Percentiles rank a stretch among this genome's conserved stretches.
These are phyloP conservation scores for Boeremia lycopersici DNA, from an alignment of 2,329 filamentous ascomycete genomes.

Conservation along the genomic window DNA sequence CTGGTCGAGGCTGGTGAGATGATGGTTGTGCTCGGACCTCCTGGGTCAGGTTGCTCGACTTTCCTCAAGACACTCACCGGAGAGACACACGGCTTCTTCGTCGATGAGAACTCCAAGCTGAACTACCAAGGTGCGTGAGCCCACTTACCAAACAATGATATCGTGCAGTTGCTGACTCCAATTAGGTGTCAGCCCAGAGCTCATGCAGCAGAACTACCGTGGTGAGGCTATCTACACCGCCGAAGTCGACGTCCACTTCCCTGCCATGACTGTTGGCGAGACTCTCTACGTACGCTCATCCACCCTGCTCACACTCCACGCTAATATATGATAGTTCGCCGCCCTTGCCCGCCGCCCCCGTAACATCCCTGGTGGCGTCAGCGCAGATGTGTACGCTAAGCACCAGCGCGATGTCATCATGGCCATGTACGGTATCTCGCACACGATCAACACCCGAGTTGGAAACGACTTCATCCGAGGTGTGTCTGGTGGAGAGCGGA, in stretches of 20 bases:
- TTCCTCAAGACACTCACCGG: conserved; percentile 84
- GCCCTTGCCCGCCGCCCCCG: conserved; percentile 71
- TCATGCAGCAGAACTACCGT: conserved; percentile 79
- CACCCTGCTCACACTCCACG: too few relatives aligned
- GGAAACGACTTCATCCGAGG: conserved; percentile 78
- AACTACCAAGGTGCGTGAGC: conserved; percentile 73
- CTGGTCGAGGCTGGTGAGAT: conserved; percentile 74
- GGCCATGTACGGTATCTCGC: conserved; percentile 69
- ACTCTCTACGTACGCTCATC: conserved; percentile 61
- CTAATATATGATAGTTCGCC: conserved; percentile 59
- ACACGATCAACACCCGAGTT: conserved; percentile 74
- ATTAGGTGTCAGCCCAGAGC: conserved; percentile 66
- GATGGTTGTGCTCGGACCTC: conserved; percentile 75
- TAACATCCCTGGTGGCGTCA: conserved; percentile 64
- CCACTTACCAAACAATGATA: too few relatives aligned
- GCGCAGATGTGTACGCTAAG: conserved; percentile 60
- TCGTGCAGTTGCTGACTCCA: conserved; percentile 15
- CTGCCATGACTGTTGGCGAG: conserved; percentile 76
- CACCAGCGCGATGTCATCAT: conserved; percentile 74
- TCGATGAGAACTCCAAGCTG: conserved; percentile 73
- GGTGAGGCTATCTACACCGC: conserved; percentile 88
- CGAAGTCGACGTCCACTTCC: conserved; percentile 83
- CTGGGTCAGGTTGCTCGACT: conserved; percentile 75
- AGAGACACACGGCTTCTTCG: conserved; percentile 78
- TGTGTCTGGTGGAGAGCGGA: conserved; percentile 76